phyloP scores from a whole-genome alignment of 148 eudicot species.

The Cornus florida region DNA sequence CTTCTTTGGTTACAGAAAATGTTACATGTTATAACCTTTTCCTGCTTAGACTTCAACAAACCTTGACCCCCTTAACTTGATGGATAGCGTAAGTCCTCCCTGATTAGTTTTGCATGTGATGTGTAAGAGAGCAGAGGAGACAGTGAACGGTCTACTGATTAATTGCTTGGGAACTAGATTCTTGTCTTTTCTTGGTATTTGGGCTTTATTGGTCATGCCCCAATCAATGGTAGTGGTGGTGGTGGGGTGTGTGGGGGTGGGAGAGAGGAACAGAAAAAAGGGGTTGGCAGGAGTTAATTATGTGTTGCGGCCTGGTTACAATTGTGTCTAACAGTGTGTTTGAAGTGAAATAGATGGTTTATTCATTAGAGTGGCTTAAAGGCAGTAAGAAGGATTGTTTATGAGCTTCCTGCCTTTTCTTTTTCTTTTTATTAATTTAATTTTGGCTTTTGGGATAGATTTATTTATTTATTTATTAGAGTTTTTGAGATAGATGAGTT shows the following conservation, averaged over 20 bases:
- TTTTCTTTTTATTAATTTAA: too few species aligned
- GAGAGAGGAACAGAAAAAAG: too few species aligned
- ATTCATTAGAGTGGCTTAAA: too few species aligned
- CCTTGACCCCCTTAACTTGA: background rate
- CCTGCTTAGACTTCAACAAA: background rate
- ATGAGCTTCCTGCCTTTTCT: too few species aligned
- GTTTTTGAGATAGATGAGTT: background rate
- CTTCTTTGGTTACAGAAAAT: background rate
- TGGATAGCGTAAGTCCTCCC: background rate
- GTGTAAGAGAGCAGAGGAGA: background rate
- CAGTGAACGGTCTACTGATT: background rate
- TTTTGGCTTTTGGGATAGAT: too few species aligned
- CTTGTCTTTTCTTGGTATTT: background rate
- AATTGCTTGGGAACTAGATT: background rate
- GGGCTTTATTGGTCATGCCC: background rate
- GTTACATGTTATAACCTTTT: background rate
- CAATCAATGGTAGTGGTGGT: background rate
- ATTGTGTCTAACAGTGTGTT: too few species aligned
- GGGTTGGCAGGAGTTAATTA: too few species aligned
- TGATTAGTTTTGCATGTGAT: background rate
- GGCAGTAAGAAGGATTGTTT: too few species aligned
- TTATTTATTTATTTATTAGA: too few species aligned
- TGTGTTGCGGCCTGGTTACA: too few species aligned
- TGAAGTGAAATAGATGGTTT: too few species aligned
- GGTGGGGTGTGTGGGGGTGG: too few species aligned